Evolutionary conservation across 2,329 filamentous ascomycete species (phyloP), one percentile per base, ranked within the genome.

Genomic region (Rhytidhysteron rufulum): DNA sequence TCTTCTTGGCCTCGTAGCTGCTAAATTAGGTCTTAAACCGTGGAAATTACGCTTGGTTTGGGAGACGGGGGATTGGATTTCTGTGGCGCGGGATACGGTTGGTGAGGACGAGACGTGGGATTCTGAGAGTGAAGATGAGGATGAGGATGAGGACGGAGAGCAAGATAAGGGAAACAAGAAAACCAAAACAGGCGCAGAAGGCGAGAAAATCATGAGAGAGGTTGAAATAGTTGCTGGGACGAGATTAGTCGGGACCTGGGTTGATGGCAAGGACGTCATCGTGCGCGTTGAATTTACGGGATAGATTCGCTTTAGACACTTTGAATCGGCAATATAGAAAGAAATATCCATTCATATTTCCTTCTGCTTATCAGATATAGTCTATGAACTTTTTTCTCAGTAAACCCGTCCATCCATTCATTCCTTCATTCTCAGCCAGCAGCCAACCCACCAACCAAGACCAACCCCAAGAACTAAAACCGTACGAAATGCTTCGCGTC

Each of bases 1-100:
- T 3, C 78, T 95, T 13, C 86, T 93, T 58, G 86, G 87, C 0
- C 73, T 94, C 7, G 83, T 88, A 1, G 85, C 83, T 0, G 82
- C 78, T 49, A 62, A 84, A n/a, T 88, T 94, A 54, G 72, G 67
- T 1, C 51, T 86, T 9, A 66, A 74, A 34, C 85, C 88, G 0
- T 71, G 88, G 47, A 67, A 68, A 31, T 68, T 91, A 44, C 75
- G 73, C 30, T 63, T 97, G 35, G 69, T 93, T 1, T 95, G 88
- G 85, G 88, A 95, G 68, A 95, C 89, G 7, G 87, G 88, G 16
- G 90, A 96, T 63, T 88, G 85, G 80, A 88, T 95, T 62, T 87
- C 87, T 0, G 82, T 88, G 0, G 49, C 77, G 3, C 77, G 7
- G 75, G 78, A 45, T 78, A 80, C 50, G 75, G 81, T 46, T 74